Percentiles rank a stretch among this genome's conserved stretches.
These are phyloP conservation scores for Penicillium janthinellum DNA, from an alignment of 2,329 filamentous ascomycete genomes.

Conservation along the genomic window DNA sequence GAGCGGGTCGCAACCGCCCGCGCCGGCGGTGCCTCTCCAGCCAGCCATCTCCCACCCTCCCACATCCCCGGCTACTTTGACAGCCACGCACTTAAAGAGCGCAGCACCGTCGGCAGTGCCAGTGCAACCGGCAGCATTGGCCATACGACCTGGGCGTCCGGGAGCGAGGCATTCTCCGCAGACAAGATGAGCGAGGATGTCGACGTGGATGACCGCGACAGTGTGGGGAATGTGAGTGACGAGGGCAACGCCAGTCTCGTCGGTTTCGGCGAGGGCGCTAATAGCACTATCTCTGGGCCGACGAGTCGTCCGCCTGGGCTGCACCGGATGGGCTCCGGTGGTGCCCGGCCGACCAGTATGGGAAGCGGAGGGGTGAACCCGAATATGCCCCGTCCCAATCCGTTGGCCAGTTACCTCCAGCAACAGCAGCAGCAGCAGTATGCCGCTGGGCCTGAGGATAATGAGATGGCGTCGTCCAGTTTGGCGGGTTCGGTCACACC, in stretches of 20 bases:
- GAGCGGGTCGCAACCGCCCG: conserved; percentile 82
- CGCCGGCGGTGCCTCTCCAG: conserved; percentile 42
- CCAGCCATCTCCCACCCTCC: conserved; percentile 37
- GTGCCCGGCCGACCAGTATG: conserved; percentile 41
- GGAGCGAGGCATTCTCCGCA: conserved; percentile 59
- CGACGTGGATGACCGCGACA: conserved; percentile 61
- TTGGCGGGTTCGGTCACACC: conserved; percentile 42
- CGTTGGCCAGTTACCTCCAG: conserved; percentile 30
- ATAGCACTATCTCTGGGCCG: conserved; percentile 78
- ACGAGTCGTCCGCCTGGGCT: conserved; percentile 62
- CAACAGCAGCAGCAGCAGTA: conserved; percentile 17
- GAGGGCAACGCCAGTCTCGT: conserved; percentile 82
- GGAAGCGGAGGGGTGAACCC: conserved; percentile 43
- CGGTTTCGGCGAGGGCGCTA: conserved; percentile 89
- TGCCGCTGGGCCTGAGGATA: conserved; percentile 19
- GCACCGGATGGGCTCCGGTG: conserved; percentile 39
- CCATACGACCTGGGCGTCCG: conserved; percentile 68
- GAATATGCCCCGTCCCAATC: conserved; percentile 37
- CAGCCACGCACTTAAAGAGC: conserved; percentile 69
- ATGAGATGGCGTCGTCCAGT: conserved; percentile 45
- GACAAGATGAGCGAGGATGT: conserved; percentile 66
- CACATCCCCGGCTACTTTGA: conserved; percentile 77
- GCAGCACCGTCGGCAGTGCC: conserved; percentile 86
- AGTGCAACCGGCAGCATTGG: conserved; percentile 76
- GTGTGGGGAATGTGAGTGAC: conserved; percentile 79